Percentiles rank a stretch among this genome's conserved stretches.
Evolutionary conservation across 2,329 filamentous ascomycete species (phyloP).

Genomic region (Colletotrichum shisoi): DNA sequence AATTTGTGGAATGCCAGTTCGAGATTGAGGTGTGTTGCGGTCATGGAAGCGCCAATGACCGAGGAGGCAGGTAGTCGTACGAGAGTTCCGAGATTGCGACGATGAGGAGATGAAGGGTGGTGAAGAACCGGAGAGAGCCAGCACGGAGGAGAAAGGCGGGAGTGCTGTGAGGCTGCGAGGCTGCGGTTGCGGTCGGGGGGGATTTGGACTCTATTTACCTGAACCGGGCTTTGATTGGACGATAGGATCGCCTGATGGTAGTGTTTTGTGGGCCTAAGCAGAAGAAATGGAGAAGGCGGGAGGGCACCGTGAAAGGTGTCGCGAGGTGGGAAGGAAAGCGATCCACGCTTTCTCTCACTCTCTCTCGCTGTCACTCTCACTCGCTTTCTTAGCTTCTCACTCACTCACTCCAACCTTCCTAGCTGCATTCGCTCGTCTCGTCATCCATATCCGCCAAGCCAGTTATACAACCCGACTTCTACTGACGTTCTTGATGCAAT

Average conservation of each 20-base stretch:
- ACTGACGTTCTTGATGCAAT: not conserved
- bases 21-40: not conserved
- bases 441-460: not conserved
- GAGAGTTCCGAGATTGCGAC: slow-evolving; percentile 3
- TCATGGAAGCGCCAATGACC: slow-evolving; percentile 17
- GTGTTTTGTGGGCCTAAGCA: not conserved
- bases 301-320: slow-evolving; percentile 1
- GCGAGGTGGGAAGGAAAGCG: not conserved
- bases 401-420: not conserved
- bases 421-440: too few species aligned
- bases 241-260: not conserved
- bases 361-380: too few species aligned
- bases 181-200: slow-evolving; percentile 5
- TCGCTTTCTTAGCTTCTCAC: not conserved
- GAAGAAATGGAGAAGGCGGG: slow-evolving; percentile 13
- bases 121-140: not conserved
- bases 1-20: not conserved
- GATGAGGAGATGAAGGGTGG: slow-evolving; percentile 7
- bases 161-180: slow-evolving; percentile 13
- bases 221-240: not conserved
- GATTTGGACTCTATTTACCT: slow-evolving; percentile 1
- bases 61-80: not conserved
- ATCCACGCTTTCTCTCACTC: not conserved
- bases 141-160: slow-evolving; percentile 14
- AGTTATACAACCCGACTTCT: not conserved